Evolutionary conservation across 306 rosid genomes (phyloP).

Genomic region (Canavalia ensiformis): DNA sequence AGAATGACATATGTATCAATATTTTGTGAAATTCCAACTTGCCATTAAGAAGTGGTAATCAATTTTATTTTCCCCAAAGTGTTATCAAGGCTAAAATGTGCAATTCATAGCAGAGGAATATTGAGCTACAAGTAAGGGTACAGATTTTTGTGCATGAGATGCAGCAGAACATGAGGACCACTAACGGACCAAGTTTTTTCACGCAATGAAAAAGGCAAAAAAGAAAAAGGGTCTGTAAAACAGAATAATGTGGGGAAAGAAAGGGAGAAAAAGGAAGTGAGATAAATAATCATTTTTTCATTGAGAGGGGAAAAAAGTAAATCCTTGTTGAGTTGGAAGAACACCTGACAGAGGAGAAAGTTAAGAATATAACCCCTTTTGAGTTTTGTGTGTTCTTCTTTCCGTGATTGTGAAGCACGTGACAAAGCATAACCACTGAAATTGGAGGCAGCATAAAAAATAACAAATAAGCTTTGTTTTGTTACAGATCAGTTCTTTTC

Average conservation of each 20-base stretch:
- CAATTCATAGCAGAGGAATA: conserved; percentile 21
- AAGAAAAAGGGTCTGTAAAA: conserved; percentile 25
- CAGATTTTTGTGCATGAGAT: conserved; percentile 1
- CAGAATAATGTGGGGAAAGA: conserved; percentile 13
- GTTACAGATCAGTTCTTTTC: conserved; percentile 28
- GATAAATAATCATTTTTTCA: conserved; percentile 33
- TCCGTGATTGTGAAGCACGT: conserved; percentile 33
- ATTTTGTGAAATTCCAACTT: conserved; percentile 21
- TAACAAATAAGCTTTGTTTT: conserved; percentile 5
- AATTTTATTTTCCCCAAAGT: not conserved
- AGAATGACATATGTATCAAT: conserved; percentile 31
- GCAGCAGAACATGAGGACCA: conserved; percentile 50
- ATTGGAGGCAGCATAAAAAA: conserved; percentile 1
- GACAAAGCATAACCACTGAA: conserved; percentile 3
- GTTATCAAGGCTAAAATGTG: not conserved
- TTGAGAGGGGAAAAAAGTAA: conserved; percentile 13
- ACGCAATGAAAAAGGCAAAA: conserved; percentile 17
- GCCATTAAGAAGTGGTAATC: conserved; percentile 20
- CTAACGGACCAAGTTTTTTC: not conserved
- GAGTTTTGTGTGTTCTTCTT: not conserved
- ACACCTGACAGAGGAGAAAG: conserved; percentile 30
- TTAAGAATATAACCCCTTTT: not conserved
- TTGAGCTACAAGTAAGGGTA: conserved; percentile 9
- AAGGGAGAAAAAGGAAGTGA: conserved; percentile 23
- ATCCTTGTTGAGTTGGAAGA: conserved; percentile 37